phyloP scores from a whole-genome alignment of 108 stramenopile species.

The Pseudonitzschia pungens region DNA sequence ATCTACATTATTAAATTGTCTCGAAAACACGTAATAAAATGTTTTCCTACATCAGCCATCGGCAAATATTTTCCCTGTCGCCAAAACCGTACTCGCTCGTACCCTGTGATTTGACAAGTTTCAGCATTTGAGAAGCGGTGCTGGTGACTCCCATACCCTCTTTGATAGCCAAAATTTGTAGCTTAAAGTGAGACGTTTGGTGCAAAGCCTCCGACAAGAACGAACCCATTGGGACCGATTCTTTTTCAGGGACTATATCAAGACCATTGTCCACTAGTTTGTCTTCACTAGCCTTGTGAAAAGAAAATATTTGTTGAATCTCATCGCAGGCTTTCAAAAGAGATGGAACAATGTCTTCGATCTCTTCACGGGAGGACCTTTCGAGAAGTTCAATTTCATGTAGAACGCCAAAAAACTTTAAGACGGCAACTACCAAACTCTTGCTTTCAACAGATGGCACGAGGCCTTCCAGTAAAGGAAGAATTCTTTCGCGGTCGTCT shows the following conservation, averaged over 20 bases:
- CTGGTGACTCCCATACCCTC: constrained; percentile 12
- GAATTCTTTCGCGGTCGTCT: constrained; percentile 3
- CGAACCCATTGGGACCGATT: constrained; percentile 24
- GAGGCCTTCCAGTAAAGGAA: constrained; percentile 17
- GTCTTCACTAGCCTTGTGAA: constrained; percentile 21
- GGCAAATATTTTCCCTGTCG: constrained; percentile 28
- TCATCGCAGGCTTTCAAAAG: constrained; percentile 21
- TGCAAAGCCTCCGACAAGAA: constrained; percentile 34
- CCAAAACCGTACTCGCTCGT: constrained; percentile 7
- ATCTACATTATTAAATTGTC: background rate
- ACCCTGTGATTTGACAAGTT: constrained; percentile 18
- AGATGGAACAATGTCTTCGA: constrained; percentile 19
- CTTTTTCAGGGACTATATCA: constrained; percentile 14
- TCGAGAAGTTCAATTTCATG: constrained; percentile 16
- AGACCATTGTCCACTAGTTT: constrained; percentile 14
- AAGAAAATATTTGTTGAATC: constrained; percentile 25
- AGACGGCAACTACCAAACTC: constrained; percentile 20
- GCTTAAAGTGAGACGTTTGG: constrained; percentile 28
- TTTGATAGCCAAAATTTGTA: constrained; percentile 25
- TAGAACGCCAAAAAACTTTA: constrained; percentile 25
- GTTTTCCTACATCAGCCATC: constrained; percentile 32
- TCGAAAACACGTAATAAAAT: no score
- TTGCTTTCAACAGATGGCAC: constrained; percentile 11
- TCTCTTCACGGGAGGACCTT: constrained; percentile 6
- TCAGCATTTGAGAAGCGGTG: constrained; percentile 28